Percentiles rank a stretch among this genome's conserved stretches.
Conservation (phyloP, 805 yeast genomes). For the Metschnikowia corniflorae region DNA sequence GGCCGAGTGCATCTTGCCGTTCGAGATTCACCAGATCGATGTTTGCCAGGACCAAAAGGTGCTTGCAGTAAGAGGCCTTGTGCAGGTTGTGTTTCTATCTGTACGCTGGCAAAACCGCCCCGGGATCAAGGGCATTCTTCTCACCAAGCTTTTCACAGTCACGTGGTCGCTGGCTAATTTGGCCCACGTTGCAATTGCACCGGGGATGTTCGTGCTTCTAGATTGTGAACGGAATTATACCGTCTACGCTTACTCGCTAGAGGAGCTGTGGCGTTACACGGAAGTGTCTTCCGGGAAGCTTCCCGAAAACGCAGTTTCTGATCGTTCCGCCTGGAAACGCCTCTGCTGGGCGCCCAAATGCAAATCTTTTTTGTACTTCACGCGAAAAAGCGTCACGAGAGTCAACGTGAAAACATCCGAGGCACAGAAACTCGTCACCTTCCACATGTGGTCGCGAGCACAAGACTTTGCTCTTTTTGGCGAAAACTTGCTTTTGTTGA, state of each 20-base stretch:
- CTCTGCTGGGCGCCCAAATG: constrained; percentile 11
- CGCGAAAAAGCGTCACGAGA: constrained; percentile 9
- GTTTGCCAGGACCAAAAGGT: constrained; percentile 2
- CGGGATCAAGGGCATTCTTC: constrained; percentile 4
- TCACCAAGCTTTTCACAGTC: constrained; percentile 6
- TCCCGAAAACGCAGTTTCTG: constrained; percentile 9
- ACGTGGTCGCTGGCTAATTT: not conserved
- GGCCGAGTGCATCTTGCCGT: constrained; percentile 6
- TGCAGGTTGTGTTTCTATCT: constrained; percentile 5
- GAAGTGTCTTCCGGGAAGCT: not conserved
- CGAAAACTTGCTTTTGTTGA: constrained; percentile 49
- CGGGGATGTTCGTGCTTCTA: constrained; percentile 6
- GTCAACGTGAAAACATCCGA: not conserved
- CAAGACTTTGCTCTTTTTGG: constrained; percentile 11
- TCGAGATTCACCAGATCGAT: constrained; percentile 12
- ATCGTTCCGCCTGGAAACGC: constrained; percentile 12
- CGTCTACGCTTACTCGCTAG: constrained; percentile 4
- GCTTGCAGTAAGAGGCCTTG: constrained; percentile 13
- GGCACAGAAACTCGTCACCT: constrained; percentile 10
- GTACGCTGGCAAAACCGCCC: constrained; percentile 13
- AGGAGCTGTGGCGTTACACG: constrained; percentile 6
- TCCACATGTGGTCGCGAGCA: constrained; percentile 15
- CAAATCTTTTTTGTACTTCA: constrained; percentile 4
- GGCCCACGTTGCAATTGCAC: constrained; percentile 6
- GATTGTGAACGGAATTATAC: constrained; percentile 4